A percentile compares a stretch with the other conserved stretches of the same genome.
Conservation (phyloP, 1,284 basidiomycete genomes). For the Sutorius eximius region DNA sequence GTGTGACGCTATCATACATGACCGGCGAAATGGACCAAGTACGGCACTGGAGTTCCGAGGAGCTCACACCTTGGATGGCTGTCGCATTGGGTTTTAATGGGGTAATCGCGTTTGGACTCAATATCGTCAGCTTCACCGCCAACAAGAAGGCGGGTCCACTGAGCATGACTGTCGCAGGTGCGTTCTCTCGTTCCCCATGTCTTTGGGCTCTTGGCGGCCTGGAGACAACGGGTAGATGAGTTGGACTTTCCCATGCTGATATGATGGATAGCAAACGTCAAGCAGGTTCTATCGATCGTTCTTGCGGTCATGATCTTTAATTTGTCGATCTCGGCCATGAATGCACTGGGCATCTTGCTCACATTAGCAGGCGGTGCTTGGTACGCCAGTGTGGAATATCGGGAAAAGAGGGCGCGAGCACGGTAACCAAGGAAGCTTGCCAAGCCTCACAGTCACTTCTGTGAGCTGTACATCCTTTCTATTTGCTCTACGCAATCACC, state of each 20-base stretch:
- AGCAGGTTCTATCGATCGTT: conserved; percentile 91
- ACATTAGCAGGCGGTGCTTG: conserved; percentile 84
- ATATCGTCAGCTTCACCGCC: conserved; percentile 89
- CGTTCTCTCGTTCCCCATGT: conserved; percentile 20
- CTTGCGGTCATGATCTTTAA: conserved; percentile 84
- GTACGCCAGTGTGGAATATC: conserved; percentile 76
- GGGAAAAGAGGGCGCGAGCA: conserved; percentile 46
- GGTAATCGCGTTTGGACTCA: conserved; percentile 83
- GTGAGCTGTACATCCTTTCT: not conserved
- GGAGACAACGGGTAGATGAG: not conserved
- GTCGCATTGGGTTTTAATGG: conserved; percentile 75
- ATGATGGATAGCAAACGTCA: conserved; percentile 70
- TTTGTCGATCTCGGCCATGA: conserved; percentile 74
- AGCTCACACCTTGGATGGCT: conserved; percentile 53
- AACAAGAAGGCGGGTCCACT: conserved; percentile 86
- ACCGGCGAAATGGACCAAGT: conserved; percentile 79
- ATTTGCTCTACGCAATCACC: not conserved
- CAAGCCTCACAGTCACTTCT: not conserved
- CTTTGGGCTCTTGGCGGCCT: not conserved
- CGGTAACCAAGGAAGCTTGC: conserved; percentile 7
- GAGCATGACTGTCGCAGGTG: conserved; percentile 86
- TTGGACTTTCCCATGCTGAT: not conserved
- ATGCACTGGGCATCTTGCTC: conserved; percentile 77
- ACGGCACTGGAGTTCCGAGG: conserved; percentile 47
- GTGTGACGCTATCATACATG: conserved; percentile 70